phyloP scores from a whole-genome alignment of 2,329 filamentous ascomycete species.

The Lachnellula hyalina region DNA sequence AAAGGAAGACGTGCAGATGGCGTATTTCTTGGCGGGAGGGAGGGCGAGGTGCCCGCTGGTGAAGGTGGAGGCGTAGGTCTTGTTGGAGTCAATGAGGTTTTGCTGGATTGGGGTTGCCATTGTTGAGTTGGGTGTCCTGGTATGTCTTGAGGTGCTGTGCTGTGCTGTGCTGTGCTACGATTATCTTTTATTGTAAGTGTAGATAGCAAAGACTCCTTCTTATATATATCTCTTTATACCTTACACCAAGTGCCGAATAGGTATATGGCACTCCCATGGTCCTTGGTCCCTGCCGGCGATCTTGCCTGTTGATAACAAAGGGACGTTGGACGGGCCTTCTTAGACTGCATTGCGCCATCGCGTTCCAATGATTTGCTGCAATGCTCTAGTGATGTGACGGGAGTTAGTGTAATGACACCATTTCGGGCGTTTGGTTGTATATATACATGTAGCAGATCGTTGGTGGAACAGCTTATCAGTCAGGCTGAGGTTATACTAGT shows the following conservation, averaged over 20 bases:
- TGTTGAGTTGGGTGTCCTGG: no score
- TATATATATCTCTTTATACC: neutral
- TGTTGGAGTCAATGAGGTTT: conserved; percentile 53
- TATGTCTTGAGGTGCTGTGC: no score
- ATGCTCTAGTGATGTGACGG: neutral
- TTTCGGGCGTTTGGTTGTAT: conserved; percentile 1
- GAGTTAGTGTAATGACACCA: conserved; percentile 10
- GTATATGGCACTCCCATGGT: neutral
- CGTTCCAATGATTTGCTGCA: neutral
- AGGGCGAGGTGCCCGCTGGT: conserved; percentile 61
- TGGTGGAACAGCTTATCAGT: no score
- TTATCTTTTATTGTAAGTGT: no score
- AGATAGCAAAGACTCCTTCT: neutral
- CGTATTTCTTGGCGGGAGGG: conserved; percentile 65
- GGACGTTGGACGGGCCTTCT: neutral
- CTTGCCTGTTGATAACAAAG: neutral
- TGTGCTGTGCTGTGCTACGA: no score
- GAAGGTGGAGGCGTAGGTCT: conserved; percentile 53
- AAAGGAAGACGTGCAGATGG: conserved; percentile 45
- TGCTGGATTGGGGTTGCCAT: conserved; percentile 41
- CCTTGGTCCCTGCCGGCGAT: neutral
- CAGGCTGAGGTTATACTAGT: no score
- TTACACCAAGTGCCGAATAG: neutral
- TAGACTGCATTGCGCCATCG: conserved; percentile 3
- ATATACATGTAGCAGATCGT: neutral